Conservation (phyloP, 768 basidiomycete species). For the Termitomyces eurrhizus region DNA sequence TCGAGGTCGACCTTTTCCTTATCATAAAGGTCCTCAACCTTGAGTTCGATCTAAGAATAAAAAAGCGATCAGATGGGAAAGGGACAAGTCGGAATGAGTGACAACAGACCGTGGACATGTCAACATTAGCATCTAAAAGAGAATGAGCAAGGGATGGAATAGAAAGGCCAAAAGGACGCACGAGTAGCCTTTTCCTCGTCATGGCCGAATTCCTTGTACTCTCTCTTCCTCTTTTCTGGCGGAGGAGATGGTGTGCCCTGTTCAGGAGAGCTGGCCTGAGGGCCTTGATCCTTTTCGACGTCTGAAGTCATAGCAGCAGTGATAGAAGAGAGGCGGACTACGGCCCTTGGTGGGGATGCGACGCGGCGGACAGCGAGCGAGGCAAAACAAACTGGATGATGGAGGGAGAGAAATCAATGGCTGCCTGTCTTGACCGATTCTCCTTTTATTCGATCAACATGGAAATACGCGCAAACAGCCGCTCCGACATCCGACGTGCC, state of each 20-base stretch:
- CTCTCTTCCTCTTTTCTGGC: slow-evolving; percentile 62
- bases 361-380: slow-evolving; percentile 2
- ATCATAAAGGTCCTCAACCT: slow-evolving; percentile 92
- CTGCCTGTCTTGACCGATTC: slow-evolving; percentile 15
- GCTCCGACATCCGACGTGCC: not conserved
- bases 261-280: slow-evolving; percentile 42
- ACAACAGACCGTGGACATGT: slow-evolving; percentile 55
- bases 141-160: slow-evolving; percentile 12
- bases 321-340: slow-evolving; percentile 20
- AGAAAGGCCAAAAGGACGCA: slow-evolving; percentile 33
- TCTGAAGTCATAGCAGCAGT: slow-evolving; percentile 30
- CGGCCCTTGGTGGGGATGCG: slow-evolving; percentile 21
- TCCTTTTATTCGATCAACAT: slow-evolving; percentile 23
- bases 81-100: not conserved
- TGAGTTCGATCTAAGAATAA: slow-evolving; percentile 65
- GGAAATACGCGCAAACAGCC: slow-evolving; percentile 22
- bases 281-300: slow-evolving; percentile 66
- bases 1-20: slow-evolving; percentile 99
- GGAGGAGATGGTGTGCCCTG: slow-evolving; percentile 19
- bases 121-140: slow-evolving; percentile 74
- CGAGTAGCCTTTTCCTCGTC: slow-evolving; percentile 66
- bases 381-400: slow-evolving; percentile 13
- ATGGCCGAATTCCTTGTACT: slow-evolving; percentile 85
- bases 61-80: not conserved
- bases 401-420: slow-evolving; percentile 20